phyloP scores from a whole-genome alignment of 169 alveolate genomes.

The Amoebophrya sp. region DNA sequence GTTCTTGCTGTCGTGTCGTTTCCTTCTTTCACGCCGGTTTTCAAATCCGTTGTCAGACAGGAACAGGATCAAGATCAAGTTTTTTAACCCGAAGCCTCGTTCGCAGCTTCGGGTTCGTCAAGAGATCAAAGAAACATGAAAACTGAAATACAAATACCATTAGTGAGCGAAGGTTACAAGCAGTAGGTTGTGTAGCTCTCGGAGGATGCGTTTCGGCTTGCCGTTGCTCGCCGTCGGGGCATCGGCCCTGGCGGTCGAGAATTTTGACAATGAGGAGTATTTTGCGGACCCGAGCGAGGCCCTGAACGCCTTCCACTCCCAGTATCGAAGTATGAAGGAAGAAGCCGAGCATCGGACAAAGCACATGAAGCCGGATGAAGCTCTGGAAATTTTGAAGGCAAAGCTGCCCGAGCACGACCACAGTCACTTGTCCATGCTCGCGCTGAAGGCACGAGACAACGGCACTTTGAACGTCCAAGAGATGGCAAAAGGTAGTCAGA shows the following conservation, averaged over 20 bases:
- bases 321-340: not conserved
- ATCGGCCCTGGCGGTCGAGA: not conserved
- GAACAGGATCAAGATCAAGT: too few relatives aligned
- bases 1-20: too few relatives aligned
- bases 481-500: not conserved
- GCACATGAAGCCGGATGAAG: not conserved
- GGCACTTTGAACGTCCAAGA: not conserved
- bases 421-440: not conserved
- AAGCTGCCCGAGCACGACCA: not conserved
- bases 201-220: too few relatives aligned
- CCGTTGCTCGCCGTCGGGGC: not conserved
- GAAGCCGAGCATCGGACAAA: not conserved
- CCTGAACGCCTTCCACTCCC: not conserved
- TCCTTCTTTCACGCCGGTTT: too few relatives aligned
- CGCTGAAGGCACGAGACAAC: not conserved
- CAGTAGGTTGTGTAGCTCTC: too few relatives aligned
- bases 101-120: too few relatives aligned
- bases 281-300: not conserved
- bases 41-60: too few relatives aligned
- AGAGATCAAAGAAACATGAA: too few relatives aligned
- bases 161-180: too few relatives aligned
- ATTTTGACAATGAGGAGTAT: not conserved
- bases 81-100: too few relatives aligned
- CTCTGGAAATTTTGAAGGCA: not conserved
- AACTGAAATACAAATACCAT: too few relatives aligned